Evolutionary conservation across 2,329 filamentous ascomycete genomes (phyloP).

Genomic region (Xenosphaeropsis pyriputrescens): DNA sequence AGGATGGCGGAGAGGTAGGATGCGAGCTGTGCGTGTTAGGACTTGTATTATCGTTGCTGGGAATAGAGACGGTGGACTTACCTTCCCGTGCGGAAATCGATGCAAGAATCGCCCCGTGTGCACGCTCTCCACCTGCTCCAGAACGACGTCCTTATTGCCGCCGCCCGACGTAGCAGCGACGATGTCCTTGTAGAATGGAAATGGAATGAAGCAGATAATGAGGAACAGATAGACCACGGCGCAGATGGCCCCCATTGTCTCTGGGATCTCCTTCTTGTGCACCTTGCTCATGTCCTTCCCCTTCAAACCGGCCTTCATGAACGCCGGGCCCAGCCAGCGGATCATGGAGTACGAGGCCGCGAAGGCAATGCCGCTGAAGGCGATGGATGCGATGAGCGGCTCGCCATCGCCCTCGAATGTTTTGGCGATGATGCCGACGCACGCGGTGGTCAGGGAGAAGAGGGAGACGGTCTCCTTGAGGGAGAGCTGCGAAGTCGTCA

Average conservation of each 20-base stretch:
- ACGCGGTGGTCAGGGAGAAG: slow-evolving; percentile 50
- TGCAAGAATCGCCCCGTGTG: slow-evolving; percentile 78
- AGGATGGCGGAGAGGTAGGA: slow-evolving; percentile 91
- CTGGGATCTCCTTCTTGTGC: slow-evolving; percentile 66
- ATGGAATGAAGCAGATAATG: slow-evolving; percentile 86
- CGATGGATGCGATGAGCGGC: slow-evolving; percentile 75
- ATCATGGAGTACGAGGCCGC: slow-evolving; percentile 72
- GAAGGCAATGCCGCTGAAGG: slow-evolving; percentile 77
- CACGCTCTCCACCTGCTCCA: slow-evolving; percentile 22
- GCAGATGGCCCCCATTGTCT: slow-evolving; percentile 91
- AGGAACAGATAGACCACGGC: slow-evolving; percentile 83
- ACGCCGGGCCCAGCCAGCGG: slow-evolving; percentile 81
- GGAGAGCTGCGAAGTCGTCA: slow-evolving; percentile 25
- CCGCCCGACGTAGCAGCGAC: slow-evolving; percentile 88
- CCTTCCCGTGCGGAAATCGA: slow-evolving; percentile 88
- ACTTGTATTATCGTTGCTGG: background rate
- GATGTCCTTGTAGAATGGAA: slow-evolving; percentile 97
- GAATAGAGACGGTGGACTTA: slow-evolving; percentile 22
- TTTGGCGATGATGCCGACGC: slow-evolving; percentile 61
- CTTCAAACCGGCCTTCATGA: slow-evolving; percentile 77
- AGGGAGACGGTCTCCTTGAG: slow-evolving; percentile 36
- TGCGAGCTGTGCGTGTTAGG: slow-evolving; percentile 48
- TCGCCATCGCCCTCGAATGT: slow-evolving; percentile 74
- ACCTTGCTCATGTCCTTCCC: slow-evolving; percentile 79
- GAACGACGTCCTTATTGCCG: slow-evolving; percentile 76